Percentiles rank a stretch among this genome's conserved stretches.
Conservation (phyloP, 2,329 filamentous ascomycete genomes). For the Sphaerulina vaccinii region DNA sequence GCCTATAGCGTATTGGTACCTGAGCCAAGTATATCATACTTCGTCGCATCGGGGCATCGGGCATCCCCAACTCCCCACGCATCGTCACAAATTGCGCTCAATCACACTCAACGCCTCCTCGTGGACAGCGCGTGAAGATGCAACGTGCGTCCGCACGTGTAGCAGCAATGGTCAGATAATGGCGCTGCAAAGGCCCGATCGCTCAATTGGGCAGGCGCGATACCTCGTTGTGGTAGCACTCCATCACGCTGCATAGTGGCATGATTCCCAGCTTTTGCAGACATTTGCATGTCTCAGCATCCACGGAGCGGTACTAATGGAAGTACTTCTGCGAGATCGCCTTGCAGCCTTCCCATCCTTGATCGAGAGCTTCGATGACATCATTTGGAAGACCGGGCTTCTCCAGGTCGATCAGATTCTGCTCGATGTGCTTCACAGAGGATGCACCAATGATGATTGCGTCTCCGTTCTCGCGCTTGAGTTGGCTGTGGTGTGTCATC, state of each 20-base stretch:
- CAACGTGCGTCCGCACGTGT: not conserved
- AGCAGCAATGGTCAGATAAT: not conserved
- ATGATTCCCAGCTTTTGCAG: no score
- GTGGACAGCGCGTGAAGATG: not conserved
- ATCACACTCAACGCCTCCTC: not conserved
- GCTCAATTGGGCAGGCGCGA: not conserved
- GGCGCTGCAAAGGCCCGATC: not conserved
- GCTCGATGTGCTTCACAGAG: conserved; percentile 40
- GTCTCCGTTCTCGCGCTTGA: conserved; percentile 38
- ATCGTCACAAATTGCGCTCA: no score
- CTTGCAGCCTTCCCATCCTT: conserved; percentile 12
- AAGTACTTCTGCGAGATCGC: conserved; percentile 16
- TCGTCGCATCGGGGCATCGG: no score
- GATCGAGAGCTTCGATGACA: conserved; percentile 2
- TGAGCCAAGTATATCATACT: no score
- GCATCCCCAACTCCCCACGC: no score
- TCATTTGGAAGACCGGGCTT: conserved; percentile 40
- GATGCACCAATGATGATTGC: conserved; percentile 44
- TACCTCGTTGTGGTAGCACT: no score
- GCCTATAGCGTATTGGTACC: not conserved
- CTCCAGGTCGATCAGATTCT: conserved; percentile 42
- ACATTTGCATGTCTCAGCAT: no score
- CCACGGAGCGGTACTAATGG: conserved; percentile 1
- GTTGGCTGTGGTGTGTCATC: conserved; percentile 45
- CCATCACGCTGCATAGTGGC: no score